Conservation (phyloP, 2,329 filamentous ascomycete species). For the Fusarium sp. region DNA sequence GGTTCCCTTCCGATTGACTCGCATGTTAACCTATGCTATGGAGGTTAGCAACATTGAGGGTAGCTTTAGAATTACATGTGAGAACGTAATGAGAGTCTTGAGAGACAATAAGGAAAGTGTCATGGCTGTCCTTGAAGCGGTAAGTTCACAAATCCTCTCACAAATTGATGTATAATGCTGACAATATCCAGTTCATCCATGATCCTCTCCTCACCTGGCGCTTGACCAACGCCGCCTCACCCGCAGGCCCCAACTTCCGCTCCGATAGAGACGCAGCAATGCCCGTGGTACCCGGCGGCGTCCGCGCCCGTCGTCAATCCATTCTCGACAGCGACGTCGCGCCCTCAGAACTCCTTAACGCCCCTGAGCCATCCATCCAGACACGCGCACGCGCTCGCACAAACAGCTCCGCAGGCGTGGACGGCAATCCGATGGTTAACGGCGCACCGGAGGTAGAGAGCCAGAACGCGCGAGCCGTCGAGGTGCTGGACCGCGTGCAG, state of each 20-base stretch:
- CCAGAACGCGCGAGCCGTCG: conserved; percentile 92
- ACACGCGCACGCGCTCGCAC: conserved; percentile 69
- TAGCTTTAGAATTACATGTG: conserved; percentile 97
- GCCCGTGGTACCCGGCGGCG: conserved; percentile 58
- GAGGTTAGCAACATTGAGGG: conserved; percentile 99
- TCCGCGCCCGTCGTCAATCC: conserved; percentile 73
- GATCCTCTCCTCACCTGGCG: conserved; percentile 99
- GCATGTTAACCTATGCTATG: conserved; percentile 99
- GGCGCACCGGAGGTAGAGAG: conserved; percentile 73
- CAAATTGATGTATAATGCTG: conserved; percentile 7
- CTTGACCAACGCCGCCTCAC: conserved; percentile 75
- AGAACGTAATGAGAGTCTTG: conserved; percentile 97
- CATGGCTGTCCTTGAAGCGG: conserved; percentile 97
- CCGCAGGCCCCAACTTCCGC: conserved; percentile 75
- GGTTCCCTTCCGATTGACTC: conserved; percentile 95
- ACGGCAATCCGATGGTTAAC: conserved; percentile 54
- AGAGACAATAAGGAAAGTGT: conserved; percentile 98
- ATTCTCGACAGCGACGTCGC: conserved; percentile 75
- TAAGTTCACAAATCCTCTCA: conserved; percentile 64
- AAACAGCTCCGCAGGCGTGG: conserved; percentile 65
- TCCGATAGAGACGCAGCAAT: conserved; percentile 70
- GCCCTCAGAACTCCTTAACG: conserved; percentile 69
- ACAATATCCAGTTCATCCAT: conserved; percentile 83
- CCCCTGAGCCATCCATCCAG: conserved; percentile 60
- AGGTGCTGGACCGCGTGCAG: conserved; percentile 90